Base-by-base conservation (phyloP, 2,329 filamentous ascomycete species). In the Penicillium sp. region DNA sequence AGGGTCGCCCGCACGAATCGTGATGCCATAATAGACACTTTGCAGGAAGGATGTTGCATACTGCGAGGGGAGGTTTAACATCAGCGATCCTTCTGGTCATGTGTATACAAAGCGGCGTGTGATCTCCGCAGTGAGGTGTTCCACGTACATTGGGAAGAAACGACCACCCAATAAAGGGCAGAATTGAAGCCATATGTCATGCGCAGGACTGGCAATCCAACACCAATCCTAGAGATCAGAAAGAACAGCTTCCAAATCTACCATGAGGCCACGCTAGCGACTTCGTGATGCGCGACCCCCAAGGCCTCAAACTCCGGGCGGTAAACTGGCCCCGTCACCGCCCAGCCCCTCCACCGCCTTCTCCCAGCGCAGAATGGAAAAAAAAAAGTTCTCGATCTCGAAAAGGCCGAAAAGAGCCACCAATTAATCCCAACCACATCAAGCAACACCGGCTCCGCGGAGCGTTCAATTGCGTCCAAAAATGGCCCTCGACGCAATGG, bases 1-100 rank as follows among this genome's bases (percentile, higher is more conserved):
- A 14, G 91, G 90, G 64, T 93, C 88, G 72, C 95, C 95, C 51
- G 93, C 95, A 67, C 93, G 92, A 75, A 97, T 94, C 58, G 91
- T 91, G 68, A 98, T 79, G 70, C 89, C 84, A 80, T 98, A 99
- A 80, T 93, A 95, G 68, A 96, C 82, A 64, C 84, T 84, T 76
- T 98, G 94, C 6, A 90, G 75, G 81, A 89, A 91, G 65, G 86
- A 86, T 40, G 92, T 93, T 52, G 88, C 89, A 69, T 94, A 86
- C 91, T 96, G 53, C 55, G 30, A 38, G 52, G 26, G 6, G 10
- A 22, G 19, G 55, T 55, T 68, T 51, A 67, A 63, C 22, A 28
- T 30, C 14, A 42, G 26, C 16, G 11, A n/a, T 28, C 37, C 33
- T 2, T 30, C 14, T 25, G 52, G 51, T 42, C 22, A 13, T 25